These are phyloP conservation scores for Coccomyxa subellipsoidea DNA, from an alignment of 163 green algal species.

Conservation along the genomic window DNA sequence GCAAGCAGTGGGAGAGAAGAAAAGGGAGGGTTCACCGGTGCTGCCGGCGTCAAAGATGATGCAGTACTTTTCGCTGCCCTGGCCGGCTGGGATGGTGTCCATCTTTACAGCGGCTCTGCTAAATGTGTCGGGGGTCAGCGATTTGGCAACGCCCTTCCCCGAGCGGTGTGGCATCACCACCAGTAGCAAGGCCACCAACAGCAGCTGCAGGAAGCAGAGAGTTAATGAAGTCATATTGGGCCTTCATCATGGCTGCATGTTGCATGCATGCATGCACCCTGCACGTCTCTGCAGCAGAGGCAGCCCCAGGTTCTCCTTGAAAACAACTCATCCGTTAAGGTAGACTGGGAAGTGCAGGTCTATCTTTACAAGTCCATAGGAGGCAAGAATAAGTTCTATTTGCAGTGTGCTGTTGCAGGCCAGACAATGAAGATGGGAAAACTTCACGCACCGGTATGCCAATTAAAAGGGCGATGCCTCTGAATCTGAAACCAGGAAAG, in stretches of 20 bases:
- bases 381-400: too few relatives aligned
- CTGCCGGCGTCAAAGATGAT: slow-evolving; percentile 95
- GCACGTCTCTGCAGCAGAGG: too few relatives aligned
- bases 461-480: slow-evolving; percentile 52
- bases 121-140: slow-evolving; percentile 19
- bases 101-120: slow-evolving; percentile 15
- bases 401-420: too few relatives aligned
- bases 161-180: slow-evolving; percentile 48
- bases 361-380: background rate
- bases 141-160: slow-evolving; percentile 11
- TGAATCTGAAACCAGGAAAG: slow-evolving; percentile 43
- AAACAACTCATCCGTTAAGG: too few relatives aligned
- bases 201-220: slow-evolving; percentile 17
- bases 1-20: background rate
- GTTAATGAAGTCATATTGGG: too few relatives aligned
- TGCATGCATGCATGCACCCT: too few relatives aligned
- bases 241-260: too few relatives aligned
- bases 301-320: too few relatives aligned
- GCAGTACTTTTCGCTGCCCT: slow-evolving; percentile 50
- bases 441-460: slow-evolving; percentile 45
- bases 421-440: background rate
- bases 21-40: slow-evolving; percentile 51
- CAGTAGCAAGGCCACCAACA: slow-evolving; percentile 50
- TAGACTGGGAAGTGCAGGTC: too few relatives aligned
- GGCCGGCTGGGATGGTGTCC: slow-evolving; percentile 10